These are phyloP conservation scores for Trametes meyenii DNA, from an alignment of 768 basidiomycete genomes.

Conservation along the genomic window DNA sequence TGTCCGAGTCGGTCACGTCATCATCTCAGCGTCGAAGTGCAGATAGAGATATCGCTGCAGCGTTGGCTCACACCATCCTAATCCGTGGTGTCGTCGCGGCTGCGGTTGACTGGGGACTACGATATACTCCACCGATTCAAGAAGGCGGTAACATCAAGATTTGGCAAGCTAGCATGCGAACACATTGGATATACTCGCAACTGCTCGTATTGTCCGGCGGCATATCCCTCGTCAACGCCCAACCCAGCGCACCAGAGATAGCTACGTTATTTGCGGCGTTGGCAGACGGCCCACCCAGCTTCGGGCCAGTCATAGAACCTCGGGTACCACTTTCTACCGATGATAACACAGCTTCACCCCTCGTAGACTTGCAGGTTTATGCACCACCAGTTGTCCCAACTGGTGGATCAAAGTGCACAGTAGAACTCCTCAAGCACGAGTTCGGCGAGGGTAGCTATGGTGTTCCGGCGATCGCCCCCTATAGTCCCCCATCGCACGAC, in stretches of 20 bases:
- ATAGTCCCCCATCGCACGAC: background rate
- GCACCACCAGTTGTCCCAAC: conserved; percentile 11
- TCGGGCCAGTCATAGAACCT: background rate
- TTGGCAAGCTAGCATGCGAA: too few relatives aligned
- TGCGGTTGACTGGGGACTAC: too few relatives aligned
- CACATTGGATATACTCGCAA: background rate
- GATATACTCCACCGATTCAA: background rate
- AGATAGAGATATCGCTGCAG: background rate
- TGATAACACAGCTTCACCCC: conserved; percentile 11
- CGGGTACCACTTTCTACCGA: conserved; percentile 11
- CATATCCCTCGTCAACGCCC: background rate
- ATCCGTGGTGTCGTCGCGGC: background rate
- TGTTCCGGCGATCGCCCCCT: conserved; percentile 2
- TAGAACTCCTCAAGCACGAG: conserved; percentile 10
- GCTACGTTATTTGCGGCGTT: conserved; percentile 2
- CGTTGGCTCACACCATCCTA: background rate
- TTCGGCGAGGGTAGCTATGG: conserved; percentile 20
- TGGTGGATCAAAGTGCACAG: conserved; percentile 5
- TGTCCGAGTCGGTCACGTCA: background rate
- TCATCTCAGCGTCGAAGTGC: background rate
- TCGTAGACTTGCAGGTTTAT: conserved; percentile 15
- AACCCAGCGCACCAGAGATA: conserved; percentile 6
- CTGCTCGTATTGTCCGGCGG: background rate
- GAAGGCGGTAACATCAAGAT: too few relatives aligned
- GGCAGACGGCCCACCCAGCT: background rate